Conservation (phyloP, 345 rosid genomes). For the Dipteronia dyeriana region DNA sequence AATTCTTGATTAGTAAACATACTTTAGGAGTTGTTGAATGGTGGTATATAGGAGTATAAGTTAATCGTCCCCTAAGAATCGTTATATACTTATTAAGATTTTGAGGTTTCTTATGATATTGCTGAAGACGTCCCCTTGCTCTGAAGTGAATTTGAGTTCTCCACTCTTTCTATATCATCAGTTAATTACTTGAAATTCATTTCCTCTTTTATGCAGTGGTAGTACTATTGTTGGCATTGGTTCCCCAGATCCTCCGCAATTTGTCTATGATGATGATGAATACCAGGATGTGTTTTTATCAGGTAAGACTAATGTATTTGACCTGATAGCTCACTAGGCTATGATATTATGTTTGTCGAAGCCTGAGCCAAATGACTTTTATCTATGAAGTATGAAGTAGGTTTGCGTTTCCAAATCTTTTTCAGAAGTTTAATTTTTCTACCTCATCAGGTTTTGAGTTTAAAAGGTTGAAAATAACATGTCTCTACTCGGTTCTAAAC, state of each 20-base stretch:
- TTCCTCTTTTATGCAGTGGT: conserved; percentile 55
- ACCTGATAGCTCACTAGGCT: neutral
- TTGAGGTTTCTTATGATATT: neutral
- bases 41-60: neutral
- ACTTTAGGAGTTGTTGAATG: neutral
- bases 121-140: neutral
- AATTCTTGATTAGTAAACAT: neutral
- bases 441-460: neutral
- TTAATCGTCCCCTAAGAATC: neutral
- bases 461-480: neutral
- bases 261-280: conserved; percentile 77
- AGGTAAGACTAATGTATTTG: conserved; percentile 45
- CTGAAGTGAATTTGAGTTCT: neutral
- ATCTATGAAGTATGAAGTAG: conserved; percentile 10
- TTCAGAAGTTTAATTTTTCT: neutral
- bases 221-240: conserved; percentile 95
- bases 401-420: neutral
- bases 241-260: conserved; percentile 93
- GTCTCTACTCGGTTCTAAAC: neutral
- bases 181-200: neutral
- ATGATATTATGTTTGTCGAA: neutral
- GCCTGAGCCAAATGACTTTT: neutral
- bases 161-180: neutral
- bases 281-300: conserved; percentile 79
- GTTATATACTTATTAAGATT: no score